phyloP scores from a whole-genome alignment of 1,284 basidiomycete genomes.

The Porogramme epimiltina region DNA sequence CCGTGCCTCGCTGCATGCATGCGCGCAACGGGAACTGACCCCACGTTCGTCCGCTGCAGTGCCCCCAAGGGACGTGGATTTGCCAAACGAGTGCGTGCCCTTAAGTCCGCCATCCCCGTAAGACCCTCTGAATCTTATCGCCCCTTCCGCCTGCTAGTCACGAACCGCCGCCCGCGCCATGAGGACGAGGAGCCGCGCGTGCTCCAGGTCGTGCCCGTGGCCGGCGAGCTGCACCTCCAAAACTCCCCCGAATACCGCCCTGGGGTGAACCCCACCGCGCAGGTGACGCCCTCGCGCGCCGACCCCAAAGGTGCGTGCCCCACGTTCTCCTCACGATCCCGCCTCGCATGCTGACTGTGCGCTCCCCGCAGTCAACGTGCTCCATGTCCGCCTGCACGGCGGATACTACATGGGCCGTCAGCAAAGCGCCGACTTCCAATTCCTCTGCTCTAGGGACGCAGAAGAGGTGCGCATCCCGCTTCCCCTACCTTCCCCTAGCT shows the following conservation, averaged over 20 bases:
- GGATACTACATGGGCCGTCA: conserved; percentile 38
- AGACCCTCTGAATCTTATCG: neutral
- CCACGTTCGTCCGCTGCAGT: conserved; percentile 32
- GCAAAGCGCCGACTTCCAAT: conserved; percentile 42
- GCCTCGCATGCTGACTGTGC: neutral
- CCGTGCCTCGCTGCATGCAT: too few species aligned
- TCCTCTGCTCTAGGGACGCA: conserved; percentile 39
- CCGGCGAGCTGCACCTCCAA: conserved; percentile 24
- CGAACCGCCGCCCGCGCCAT: conserved; percentile 39
- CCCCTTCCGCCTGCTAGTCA: conserved; percentile 18
- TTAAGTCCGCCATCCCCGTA: neutral
- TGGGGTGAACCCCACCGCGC: conserved; percentile 27
- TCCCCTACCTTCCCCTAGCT: neutral
- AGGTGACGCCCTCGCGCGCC: conserved; percentile 17
- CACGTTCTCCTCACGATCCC: neutral
- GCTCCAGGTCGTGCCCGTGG: conserved; percentile 44
- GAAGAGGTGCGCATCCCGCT: conserved; percentile 29
- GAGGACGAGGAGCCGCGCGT: conserved; percentile 40
- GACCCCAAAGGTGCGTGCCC: conserved; percentile 23
- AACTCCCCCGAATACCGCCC: conserved; percentile 20
- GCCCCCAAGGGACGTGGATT: conserved; percentile 37
- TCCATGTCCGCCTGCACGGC: conserved; percentile 44
- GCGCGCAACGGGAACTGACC: neutral
- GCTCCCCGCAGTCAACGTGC: conserved; percentile 25
- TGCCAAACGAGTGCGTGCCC: conserved; percentile 33